Percentiles rank a stretch among this genome's conserved stretches.
Conservation (phyloP, 2,329 filamentous ascomycete genomes). For the Epichloe aotearoae region DNA sequence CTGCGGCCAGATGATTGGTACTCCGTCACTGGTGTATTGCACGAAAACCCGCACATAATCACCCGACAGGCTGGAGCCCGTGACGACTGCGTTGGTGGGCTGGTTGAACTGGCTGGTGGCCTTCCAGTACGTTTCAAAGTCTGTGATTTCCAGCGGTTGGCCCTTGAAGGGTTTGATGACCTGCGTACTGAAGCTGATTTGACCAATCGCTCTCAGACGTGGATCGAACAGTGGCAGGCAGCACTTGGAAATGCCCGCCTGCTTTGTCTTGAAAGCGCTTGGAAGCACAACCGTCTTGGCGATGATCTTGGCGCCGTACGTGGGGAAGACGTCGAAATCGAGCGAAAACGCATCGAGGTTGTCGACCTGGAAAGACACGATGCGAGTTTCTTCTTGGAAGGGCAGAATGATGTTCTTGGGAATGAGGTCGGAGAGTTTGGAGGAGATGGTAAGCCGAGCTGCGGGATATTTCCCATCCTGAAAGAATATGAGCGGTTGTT, state of each 20-base stretch:
- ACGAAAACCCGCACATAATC: constrained; percentile 88
- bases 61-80: constrained; percentile 88
- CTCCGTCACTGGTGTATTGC: constrained; percentile 76
- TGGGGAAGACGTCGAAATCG: constrained; percentile 95
- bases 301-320: constrained; percentile 94
- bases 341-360: constrained; percentile 85
- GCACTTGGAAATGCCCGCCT: constrained; percentile 58
- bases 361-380: constrained; percentile 92
- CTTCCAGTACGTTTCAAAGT: constrained; percentile 99
- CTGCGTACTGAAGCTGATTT: constrained; percentile 87
- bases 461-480: constrained; percentile 95
- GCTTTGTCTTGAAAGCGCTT: constrained; percentile 64
- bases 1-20: constrained; percentile 75
- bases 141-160: constrained; percentile 86
- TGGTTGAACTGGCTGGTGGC: constrained; percentile 87
- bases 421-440: constrained; percentile 89
- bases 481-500: constrained; percentile 82
- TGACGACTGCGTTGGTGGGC: constrained; percentile 70
- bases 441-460: constrained; percentile 87
- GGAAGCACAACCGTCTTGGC: constrained; percentile 89
- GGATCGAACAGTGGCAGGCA: constrained; percentile 88
- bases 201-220: constrained; percentile 77
- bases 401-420: constrained; percentile 92
- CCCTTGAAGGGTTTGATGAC: constrained; percentile 94
- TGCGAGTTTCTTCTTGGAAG: constrained; percentile 88